phyloP scores from a whole-genome alignment of 2,329 filamentous ascomycete genomes.

The Dendryphion nanum region DNA sequence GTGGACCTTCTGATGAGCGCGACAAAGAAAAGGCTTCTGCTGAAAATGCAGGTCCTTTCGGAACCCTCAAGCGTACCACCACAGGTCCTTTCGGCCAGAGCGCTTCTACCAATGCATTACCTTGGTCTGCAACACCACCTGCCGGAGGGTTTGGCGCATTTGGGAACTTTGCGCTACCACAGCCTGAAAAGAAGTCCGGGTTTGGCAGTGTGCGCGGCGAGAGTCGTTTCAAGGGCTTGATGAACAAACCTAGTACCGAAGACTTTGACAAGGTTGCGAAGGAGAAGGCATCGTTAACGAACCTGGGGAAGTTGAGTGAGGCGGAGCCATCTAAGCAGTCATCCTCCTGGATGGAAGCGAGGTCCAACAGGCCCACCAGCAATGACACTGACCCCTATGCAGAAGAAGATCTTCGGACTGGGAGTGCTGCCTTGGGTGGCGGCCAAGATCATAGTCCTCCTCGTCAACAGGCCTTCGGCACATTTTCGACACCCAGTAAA shows the following conservation, averaged over 20 bases:
- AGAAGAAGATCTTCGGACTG: conserved; percentile 63
- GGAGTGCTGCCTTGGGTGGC: conserved; percentile 72
- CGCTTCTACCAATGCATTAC: conserved; percentile 51
- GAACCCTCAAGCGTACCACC: conserved; percentile 55
- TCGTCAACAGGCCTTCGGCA: conserved; percentile 46
- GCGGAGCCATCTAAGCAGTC: conserved; percentile 46
- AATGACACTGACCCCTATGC: conserved; percentile 72
- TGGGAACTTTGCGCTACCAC: conserved; percentile 72
- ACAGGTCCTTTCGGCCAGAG: conserved; percentile 55
- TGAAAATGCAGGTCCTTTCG: conserved; percentile 49
- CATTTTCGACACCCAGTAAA: conserved; percentile 42
- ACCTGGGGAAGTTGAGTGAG: conserved; percentile 55
- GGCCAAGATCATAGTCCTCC: conserved; percentile 67
- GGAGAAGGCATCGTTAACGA: conserved; percentile 55
- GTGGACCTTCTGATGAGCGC: conserved; percentile 49
- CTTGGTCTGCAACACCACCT: conserved; percentile 60
- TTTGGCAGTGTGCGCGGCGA: conserved; percentile 69
- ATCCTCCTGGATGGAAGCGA: conserved; percentile 52
- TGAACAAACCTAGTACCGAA: conserved; percentile 74
- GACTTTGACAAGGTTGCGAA: conserved; percentile 54
- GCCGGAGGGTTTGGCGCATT: conserved; percentile 74
- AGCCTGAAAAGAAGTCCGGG: conserved; percentile 66
- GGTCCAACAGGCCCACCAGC: conserved; percentile 49
- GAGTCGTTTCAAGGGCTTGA: conserved; percentile 81
- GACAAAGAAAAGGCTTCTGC: conserved; percentile 46